These are phyloP conservation scores for Fusarium foetens DNA, from an alignment of 2,329 filamentous ascomycete genomes.

Conservation along the genomic window DNA sequence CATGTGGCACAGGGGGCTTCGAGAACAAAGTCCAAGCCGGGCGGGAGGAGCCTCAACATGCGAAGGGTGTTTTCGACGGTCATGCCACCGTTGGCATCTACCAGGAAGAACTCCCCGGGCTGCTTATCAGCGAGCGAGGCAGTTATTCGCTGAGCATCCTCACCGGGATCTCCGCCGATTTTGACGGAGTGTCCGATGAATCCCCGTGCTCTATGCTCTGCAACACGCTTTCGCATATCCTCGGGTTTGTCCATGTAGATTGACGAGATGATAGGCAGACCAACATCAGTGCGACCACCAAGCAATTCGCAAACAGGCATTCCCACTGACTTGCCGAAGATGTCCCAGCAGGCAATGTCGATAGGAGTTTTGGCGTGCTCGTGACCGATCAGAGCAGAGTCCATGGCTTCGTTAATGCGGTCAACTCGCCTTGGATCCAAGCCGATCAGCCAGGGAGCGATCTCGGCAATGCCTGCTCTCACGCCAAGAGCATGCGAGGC, in stretches of 20 bases:
- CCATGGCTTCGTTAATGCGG: constrained; percentile 38
- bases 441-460: constrained; percentile 24
- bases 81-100: constrained; percentile 32
- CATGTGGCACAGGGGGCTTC: constrained; percentile 34
- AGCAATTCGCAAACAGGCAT: constrained; percentile 37
- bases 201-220: constrained; percentile 19
- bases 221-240: constrained; percentile 27
- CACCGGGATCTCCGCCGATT: constrained; percentile 21
- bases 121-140: constrained; percentile 29
- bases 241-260: constrained; percentile 29
- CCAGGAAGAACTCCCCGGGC: constrained; percentile 32
- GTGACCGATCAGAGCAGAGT: constrained; percentile 22
- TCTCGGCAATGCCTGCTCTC: constrained; percentile 30
- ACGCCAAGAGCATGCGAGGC: constrained; percentile 33
- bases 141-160: constrained; percentile 24
- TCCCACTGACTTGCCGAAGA: constrained; percentile 31
- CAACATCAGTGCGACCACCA: constrained; percentile 22
- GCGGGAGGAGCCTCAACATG: constrained; percentile 30
- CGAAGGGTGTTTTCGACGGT: constrained; percentile 30
- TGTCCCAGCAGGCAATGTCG: constrained; percentile 37
- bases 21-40: constrained; percentile 32
- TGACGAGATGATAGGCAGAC: constrained; percentile 33
- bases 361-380: constrained; percentile 31
- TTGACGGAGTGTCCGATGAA: constrained; percentile 32
- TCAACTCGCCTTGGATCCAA: constrained; percentile 28